These are phyloP conservation scores for Penicillium oxalicum DNA, from an alignment of 2,329 filamentous ascomycete genomes.

Conservation along the genomic window DNA sequence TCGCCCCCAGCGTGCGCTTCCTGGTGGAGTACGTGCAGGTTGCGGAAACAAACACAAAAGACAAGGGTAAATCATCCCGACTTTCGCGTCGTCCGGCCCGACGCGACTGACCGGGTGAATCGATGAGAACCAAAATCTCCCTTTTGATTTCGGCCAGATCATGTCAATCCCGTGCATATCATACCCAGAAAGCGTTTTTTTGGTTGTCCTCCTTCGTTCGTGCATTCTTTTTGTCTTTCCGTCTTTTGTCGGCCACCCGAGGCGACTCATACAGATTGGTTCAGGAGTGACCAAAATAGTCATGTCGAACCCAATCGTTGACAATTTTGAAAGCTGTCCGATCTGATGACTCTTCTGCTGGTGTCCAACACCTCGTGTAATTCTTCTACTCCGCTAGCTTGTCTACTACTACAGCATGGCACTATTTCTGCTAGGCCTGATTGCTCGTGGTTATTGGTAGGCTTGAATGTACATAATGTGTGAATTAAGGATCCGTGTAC, in stretches of 20 bases:
- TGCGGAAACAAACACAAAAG: background rate
- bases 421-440: too few species aligned
- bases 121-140: constrained; percentile 9
- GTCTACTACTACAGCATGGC: too few species aligned
- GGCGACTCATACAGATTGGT: too few species aligned
- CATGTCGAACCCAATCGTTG: too few species aligned
- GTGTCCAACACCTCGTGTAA: too few species aligned
- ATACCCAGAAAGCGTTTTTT: constrained; percentile 22
- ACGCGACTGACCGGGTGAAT: background rate
- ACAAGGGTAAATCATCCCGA: background rate
- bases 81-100: too few species aligned
- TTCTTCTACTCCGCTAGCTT: too few species aligned
- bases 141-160: constrained; percentile 13
- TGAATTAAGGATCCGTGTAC: too few species aligned
- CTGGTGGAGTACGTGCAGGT: constrained; percentile 6
- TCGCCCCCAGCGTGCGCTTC: constrained; percentile 3
- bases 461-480: too few species aligned
- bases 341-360: background rate
- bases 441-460: too few species aligned
- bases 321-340: too few species aligned
- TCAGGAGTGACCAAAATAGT: background rate
- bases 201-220: constrained; percentile 1
- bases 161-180: constrained; percentile 21
- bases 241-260: background rate
- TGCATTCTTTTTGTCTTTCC: background rate